A percentile compares a stretch with the other conserved stretches of the same genome.
These are phyloP conservation scores for Yamadazyma atlantica DNA, from an alignment of 1,139 yeast species.

Conservation along the genomic window DNA sequence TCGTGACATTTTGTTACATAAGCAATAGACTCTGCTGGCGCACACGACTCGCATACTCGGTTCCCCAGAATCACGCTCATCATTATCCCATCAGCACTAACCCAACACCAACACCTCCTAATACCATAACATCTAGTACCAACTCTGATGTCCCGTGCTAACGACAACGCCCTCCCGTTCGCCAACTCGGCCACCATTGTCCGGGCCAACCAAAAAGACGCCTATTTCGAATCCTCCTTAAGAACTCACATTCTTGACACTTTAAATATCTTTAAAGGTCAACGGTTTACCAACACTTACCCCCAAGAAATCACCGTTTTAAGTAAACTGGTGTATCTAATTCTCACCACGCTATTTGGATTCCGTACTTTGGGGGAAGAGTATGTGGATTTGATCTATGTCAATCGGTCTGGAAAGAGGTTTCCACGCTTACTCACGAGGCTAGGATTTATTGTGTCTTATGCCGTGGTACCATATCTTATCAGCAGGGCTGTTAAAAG, in stretches of 20 bases:
- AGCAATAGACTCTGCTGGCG: too few relatives aligned
- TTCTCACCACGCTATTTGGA: conserved; percentile 71
- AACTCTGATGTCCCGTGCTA: conserved; percentile 24
- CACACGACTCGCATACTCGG: too few relatives aligned
- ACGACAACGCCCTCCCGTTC: conserved; percentile 37
- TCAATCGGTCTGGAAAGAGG: conserved; percentile 47
- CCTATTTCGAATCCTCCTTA: conserved; percentile 61
- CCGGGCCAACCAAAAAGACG: conserved; percentile 87
- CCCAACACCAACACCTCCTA: too few relatives aligned
- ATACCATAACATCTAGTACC: not conserved
- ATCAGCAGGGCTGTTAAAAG: conserved; percentile 34
- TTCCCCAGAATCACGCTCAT: too few relatives aligned
- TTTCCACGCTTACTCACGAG: conserved; percentile 52
- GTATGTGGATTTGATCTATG: conserved; percentile 81
- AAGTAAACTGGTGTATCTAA: conserved; percentile 61
- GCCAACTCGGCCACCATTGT: conserved; percentile 55
- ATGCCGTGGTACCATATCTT: conserved; percentile 58
- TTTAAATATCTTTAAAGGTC: conserved; percentile 58
- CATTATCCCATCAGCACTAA: too few relatives aligned
- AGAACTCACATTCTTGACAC: conserved; percentile 57
- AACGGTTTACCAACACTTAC: conserved; percentile 63
- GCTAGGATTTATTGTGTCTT: conserved; percentile 52
- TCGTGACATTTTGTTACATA: too few relatives aligned
- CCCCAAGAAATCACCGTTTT: conserved; percentile 61
- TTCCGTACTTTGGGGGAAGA: conserved; percentile 91